A percentile compares a stretch with the other conserved stretches of the same genome.
Conservation (phyloP, 2,329 filamentous ascomycete genomes). For the Colletotrichum sp. region DNA sequence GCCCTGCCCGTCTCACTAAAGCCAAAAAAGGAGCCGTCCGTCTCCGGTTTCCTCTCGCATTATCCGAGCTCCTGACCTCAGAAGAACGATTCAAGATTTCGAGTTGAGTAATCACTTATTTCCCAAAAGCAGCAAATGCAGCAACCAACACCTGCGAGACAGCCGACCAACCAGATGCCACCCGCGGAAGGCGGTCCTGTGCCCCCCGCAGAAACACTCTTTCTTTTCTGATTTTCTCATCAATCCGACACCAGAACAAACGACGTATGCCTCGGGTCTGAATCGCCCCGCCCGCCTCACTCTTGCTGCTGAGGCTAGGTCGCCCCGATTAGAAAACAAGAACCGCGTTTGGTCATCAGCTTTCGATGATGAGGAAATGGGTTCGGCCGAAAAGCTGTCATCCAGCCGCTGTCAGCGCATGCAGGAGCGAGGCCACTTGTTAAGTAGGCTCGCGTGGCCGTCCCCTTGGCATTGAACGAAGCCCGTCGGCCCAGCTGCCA, state of each 20-base stretch:
- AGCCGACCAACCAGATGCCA: not conserved
- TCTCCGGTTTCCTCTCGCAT: not conserved
- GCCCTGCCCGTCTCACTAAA: not conserved
- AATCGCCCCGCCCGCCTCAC: not conserved
- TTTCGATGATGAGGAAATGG: not conserved
- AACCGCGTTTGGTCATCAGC: not conserved
- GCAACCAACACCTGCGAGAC: not conserved
- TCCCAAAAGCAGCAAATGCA: not conserved
- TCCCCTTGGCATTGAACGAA: not conserved
- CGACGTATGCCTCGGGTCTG: not conserved
- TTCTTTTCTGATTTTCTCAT: conserved; percentile 13
- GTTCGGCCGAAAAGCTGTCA: not conserved
- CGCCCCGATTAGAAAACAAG: not conserved
- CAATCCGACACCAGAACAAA: not conserved
- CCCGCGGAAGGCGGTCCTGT: not conserved
- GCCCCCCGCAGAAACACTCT: not conserved
- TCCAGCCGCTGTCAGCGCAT: not conserved
- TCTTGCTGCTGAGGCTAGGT: not conserved
- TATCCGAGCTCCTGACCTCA: not conserved
- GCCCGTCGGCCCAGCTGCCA: not conserved
- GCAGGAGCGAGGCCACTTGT: not conserved
- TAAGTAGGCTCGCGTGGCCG: not conserved
- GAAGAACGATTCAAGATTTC: not conserved
- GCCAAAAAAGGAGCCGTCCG: not conserved
- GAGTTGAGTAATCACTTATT: not conserved